Evolutionary conservation across 2,329 filamentous ascomycete species (phyloP).

Genomic region (Cucurbitaria berberidis): DNA sequence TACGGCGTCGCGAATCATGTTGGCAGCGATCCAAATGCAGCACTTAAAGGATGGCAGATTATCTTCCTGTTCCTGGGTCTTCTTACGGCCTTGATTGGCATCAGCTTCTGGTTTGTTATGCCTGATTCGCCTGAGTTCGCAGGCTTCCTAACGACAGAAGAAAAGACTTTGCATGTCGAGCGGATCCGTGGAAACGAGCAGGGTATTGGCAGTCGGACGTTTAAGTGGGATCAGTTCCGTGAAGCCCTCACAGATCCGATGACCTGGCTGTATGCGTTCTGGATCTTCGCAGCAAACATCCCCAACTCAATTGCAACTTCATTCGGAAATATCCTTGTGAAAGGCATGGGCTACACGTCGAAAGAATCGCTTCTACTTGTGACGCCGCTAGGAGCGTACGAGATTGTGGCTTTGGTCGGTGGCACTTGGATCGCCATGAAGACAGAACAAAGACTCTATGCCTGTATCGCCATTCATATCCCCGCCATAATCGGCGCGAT

Average conservation of each 20-base stretch:
- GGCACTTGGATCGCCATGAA: conserved; percentile 32
- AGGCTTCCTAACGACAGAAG: conserved; percentile 13
- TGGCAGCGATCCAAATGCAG: conserved; percentile 57
- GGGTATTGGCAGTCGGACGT: conserved; percentile 58
- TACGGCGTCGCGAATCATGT: not conserved
- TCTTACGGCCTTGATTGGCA: conserved; percentile 41
- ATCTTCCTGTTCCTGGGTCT: conserved; percentile 67
- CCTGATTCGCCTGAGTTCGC: not conserved
- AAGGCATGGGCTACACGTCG: conserved; percentile 47
- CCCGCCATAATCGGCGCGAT: conserved; percentile 28
- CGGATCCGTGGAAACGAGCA: conserved; percentile 55
- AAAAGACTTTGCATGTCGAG: conserved; percentile 43
- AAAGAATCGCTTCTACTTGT: conserved; percentile 41
- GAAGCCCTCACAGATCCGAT: conserved; percentile 56
- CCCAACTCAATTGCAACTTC: conserved; percentile 50
- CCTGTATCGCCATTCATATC: conserved; percentile 23
- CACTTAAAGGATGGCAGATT: conserved; percentile 67
- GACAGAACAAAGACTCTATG: conserved; percentile 30
- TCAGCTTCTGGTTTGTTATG: conserved; percentile 20
- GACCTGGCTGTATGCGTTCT: conserved; percentile 44
- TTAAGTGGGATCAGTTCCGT: conserved; percentile 53
- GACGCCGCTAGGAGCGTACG: conserved; percentile 32
- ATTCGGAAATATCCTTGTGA: conserved; percentile 37
- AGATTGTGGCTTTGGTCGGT: conserved; percentile 28
- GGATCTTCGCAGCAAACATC: conserved; percentile 37